phyloP scores from a whole-genome alignment of 2,329 filamentous ascomycete genomes.

The Pezicula neosporulosa region DNA sequence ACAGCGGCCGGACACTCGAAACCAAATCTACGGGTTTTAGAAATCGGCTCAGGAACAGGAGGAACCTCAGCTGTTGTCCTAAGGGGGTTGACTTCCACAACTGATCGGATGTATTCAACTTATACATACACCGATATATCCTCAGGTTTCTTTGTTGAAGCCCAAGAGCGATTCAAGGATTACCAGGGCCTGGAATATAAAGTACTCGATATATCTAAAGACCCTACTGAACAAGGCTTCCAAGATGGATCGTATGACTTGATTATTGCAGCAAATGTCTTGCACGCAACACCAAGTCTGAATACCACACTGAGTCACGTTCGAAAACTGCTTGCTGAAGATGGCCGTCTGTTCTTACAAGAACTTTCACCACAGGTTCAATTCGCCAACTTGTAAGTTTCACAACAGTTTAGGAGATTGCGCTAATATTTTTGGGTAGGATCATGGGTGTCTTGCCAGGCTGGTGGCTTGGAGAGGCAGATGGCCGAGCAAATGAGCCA shows the following conservation, averaged over 20 bases:
- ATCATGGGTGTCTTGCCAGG: slow-evolving; percentile 22
- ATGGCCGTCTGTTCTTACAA: slow-evolving; percentile 13
- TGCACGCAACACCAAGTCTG: slow-evolving; percentile 19
- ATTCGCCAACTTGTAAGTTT: slow-evolving; percentile 1
- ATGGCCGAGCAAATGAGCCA: slow-evolving; percentile 21
- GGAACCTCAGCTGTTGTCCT: slow-evolving; percentile 15
- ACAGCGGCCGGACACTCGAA: slow-evolving; percentile 18
- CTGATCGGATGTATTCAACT: slow-evolving; percentile 4
- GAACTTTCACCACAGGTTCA: slow-evolving; percentile 6
- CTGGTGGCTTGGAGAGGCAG: slow-evolving; percentile 29
- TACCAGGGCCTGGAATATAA: slow-evolving; percentile 25
- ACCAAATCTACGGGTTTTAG: slow-evolving; percentile 28
- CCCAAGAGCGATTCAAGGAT: slow-evolving; percentile 28
- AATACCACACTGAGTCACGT: slow-evolving; percentile 12
- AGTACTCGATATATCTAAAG: slow-evolving; percentile 30
- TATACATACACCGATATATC: slow-evolving; percentile 23
- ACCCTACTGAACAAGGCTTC: slow-evolving; percentile 31
- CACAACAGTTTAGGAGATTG: background rate
- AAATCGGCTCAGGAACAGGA: slow-evolving; percentile 27
- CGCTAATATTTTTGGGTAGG: background rate
- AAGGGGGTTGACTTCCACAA: slow-evolving; percentile 1
- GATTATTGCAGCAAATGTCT: slow-evolving; percentile 21
- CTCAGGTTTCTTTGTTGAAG: slow-evolving; percentile 28
- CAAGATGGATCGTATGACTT: slow-evolving; percentile 25
- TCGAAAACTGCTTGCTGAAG: slow-evolving; percentile 10